Evolutionary conservation across 345 rosid species (phyloP).

Genomic region (Melaleuca quinquenervia): DNA sequence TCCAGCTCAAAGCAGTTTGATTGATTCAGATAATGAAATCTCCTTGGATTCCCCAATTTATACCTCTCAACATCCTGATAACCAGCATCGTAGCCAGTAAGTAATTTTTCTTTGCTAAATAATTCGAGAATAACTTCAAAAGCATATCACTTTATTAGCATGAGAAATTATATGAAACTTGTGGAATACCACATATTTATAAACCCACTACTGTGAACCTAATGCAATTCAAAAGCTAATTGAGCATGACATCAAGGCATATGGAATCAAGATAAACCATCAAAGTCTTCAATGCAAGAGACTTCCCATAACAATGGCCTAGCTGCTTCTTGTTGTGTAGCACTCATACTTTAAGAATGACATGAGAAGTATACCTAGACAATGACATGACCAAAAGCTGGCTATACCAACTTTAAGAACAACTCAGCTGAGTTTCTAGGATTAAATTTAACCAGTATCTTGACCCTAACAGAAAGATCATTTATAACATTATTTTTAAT

Average conservation of each 20-base stretch:
- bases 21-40: constrained; percentile 85
- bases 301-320: background rate
- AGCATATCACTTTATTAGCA: background rate
- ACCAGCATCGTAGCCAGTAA: background rate
- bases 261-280: background rate
- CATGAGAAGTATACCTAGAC: background rate
- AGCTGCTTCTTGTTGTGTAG: background rate
- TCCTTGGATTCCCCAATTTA: constrained; percentile 74
- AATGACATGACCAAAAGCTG: background rate
- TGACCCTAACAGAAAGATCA: background rate
- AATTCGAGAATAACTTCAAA: background rate
- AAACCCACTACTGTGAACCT: background rate
- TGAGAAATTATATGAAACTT: background rate
- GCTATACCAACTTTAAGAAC: background rate
- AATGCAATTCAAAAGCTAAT: background rate
- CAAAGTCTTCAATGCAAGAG: background rate
- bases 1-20: constrained; percentile 77
- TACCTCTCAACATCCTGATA: constrained; percentile 61
- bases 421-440: background rate
- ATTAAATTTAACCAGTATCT: background rate
- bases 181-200: background rate
- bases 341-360: background rate
- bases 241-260: background rate
- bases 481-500: background rate
- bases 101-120: background rate